Percentiles rank a stretch among this genome's conserved stretches.
Evolutionary conservation across 306 rosid species (phyloP).

Genomic region (Malus sylvestris): DNA sequence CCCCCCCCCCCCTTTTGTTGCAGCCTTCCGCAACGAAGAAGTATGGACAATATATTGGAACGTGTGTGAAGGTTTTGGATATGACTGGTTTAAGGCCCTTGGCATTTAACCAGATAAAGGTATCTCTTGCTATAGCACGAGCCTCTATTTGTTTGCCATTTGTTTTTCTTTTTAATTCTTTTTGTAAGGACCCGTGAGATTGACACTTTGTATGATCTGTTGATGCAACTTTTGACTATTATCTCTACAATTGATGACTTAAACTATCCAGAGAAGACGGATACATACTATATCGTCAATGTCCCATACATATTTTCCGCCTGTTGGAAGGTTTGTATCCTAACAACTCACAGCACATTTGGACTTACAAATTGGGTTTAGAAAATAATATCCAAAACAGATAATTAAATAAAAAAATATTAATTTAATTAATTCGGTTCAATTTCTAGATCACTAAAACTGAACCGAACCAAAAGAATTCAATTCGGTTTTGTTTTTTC

Average conservation of each 20-base stretch:
- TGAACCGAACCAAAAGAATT: no score
- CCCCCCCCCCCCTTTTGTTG: slow-evolving; percentile 14
- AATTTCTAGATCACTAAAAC: no score
- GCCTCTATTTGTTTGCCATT: background rate
- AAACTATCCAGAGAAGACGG: slow-evolving; percentile 96
- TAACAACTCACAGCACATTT: no score
- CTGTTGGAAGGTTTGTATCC: slow-evolving; percentile 86
- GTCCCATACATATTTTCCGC: slow-evolving; percentile 87
- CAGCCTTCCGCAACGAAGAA: slow-evolving; percentile 73
- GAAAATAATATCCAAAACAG: no score
- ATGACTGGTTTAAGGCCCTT: slow-evolving; percentile 89
- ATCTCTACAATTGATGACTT: slow-evolving; percentile 86
- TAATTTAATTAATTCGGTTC: no score
- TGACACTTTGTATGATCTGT: slow-evolving; percentile 23
- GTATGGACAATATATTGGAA: slow-evolving; percentile 63
- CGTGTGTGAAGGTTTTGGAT: slow-evolving; percentile 84
- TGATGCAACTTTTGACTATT: slow-evolving; percentile 75
- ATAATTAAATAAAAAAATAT: no score
- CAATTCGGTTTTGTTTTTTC: no score
- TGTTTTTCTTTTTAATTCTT: background rate
- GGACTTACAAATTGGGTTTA: no score
- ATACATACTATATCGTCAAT: slow-evolving; percentile 78
- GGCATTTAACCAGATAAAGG: slow-evolving; percentile 47
- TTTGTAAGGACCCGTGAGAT: background rate
- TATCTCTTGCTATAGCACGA: no score